Evolutionary conservation across 495 filamentous ascomycete species (phyloP), one percentile per base, ranked within the genome.

Genomic region (Tetracladium marchalianum): DNA sequence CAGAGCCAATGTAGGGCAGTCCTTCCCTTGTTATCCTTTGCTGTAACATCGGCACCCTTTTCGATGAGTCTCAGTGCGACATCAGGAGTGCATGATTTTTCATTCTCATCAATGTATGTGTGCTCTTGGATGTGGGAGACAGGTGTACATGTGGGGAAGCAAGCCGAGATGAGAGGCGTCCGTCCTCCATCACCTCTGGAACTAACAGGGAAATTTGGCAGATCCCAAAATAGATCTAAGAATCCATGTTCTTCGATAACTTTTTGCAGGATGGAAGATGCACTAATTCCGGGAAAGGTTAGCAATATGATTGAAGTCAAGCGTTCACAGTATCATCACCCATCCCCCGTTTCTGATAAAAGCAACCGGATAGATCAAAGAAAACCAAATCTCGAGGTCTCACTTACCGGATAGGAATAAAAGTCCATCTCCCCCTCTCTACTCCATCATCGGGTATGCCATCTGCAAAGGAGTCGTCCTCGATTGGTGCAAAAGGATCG

Each of bases 11-110:
- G 41, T 18, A 62, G 43, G 18, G 60, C 50, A 10, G 53, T 55
- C 10, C 35, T 31, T 3, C 39, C 39, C 4, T 43, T 36, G 8
- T 39, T 31, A 27, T 53, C 54, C 7, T 15, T 17, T n/a, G 34
- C 17, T 10, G 43, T 54, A 3, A 60, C 50, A 44, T 57, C 35
- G 2, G 64, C 68, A 4, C 64, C 63, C 9, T 55, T 48, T 11
- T 56, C 32, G 3, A 70, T 55, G 0, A 71, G 54, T 27, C 7
- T 27, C 3, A 27, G 22, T 27, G 22, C 22, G 22, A 27, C 22
- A 27, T 3, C 22, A 3, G 22, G 22, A 27, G 22, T 27, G 22
- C 22, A 27, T 27, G 46, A 46, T 5, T 17, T 36, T n/a, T 42
- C 39, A 31, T 24, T 1, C 10, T 31, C 11, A n/a, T 31, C 35